Base-by-base conservation (phyloP, 2,329 filamentous ascomycete genomes). In the Hortaea werneckii region DNA sequence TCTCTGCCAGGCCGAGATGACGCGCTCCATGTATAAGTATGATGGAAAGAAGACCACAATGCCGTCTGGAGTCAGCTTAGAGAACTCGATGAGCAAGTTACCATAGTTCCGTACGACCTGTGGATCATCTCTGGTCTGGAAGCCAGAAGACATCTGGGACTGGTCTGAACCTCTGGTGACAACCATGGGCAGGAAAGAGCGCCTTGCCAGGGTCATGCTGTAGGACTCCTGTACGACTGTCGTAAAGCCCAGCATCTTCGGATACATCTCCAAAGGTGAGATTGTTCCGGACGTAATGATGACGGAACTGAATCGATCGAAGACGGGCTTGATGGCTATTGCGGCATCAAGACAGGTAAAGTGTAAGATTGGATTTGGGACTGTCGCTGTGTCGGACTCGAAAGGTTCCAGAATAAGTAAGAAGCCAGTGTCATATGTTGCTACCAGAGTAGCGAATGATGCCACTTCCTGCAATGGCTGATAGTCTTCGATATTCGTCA, bases 1-100 rank as follows among this genome's bases (percentile, higher is more conserved):
- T 45, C 87, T 88, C 65, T 98, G 92, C 92, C 92, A 98, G 81
- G 95, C 95, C 64, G 85, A 90, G 64, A 98, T 95, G 63, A 96
- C 96, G 43, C 85, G 92, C 64, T 98, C 92, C 92, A 98, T 96
- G 70, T 98, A 98, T 1, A 98, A 77, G 59, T 98, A 98, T 0
- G 88, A 95, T 0, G 92, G 94, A 64, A 98, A 98, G 73, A 98
- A 98, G 35, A 98, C 92, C n/a, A 98, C 92, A 66, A 98, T 82
- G 29, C 92, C 92, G 59, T 98, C 92, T 0, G 92, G 94, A 0
- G 92, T 98, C 53, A 96, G 82, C 65, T 90, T 94, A 44, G 88
- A 86, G 63, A 98, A 96, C 63, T 98, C 92, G 6, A 89, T 92
- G 29, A 98, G 73, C 1, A 98, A 75, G 53, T 83, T 92, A 39